Evolutionary conservation across 2,329 filamentous ascomycete species (phyloP), one percentile per base, ranked within the genome.

Genomic region (Diplodia scrobiculata): DNA sequence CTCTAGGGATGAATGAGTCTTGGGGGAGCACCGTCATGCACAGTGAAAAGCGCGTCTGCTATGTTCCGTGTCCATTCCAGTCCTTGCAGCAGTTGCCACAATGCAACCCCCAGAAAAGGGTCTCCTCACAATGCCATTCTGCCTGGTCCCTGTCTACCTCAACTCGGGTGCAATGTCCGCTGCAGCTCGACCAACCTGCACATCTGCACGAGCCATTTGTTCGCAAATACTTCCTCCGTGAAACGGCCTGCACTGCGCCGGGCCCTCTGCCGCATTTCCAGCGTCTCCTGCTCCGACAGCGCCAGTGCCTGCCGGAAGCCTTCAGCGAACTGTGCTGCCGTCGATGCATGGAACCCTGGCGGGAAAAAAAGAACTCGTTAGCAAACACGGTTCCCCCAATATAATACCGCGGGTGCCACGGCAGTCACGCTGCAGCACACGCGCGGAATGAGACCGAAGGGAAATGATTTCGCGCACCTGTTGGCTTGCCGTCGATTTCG

Each of bases 321-420:
- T 11, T 86, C 82, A 0, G 94, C 92, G 74, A 96, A 99, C 67
- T 97, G 89, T 2, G 86, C 82, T 7, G 86, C 82, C 0, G 89
- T 94, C 1, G 87, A 89, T 0, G 93, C 94, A 72, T 94, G 92
- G 80, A 94, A 98, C 5, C 95, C 94, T 86, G 74, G 17, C 32
- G 38, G 21, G 2, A 19, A 32, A 21, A 29, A 3, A 29, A 32
- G 34, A 41, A 11, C 38, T 9, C 13, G n/a, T 65, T 36, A 58
- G 55, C 62, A 55, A 66, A 60, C 64, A 60, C 50, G 32, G 10
- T 45, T 32, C 47, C 36, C 36, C 25, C 29, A 7, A 36, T 32
- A 38, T 45, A 36, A 45, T 47, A 29, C n/a, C 36, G 19, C 29
- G 29, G 17, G 27, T 67, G 50, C 32, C 58, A 62, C 32, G 5